phyloP scores from a whole-genome alignment of 176 grass and related monocot species.

The Carex kokanica region DNA sequence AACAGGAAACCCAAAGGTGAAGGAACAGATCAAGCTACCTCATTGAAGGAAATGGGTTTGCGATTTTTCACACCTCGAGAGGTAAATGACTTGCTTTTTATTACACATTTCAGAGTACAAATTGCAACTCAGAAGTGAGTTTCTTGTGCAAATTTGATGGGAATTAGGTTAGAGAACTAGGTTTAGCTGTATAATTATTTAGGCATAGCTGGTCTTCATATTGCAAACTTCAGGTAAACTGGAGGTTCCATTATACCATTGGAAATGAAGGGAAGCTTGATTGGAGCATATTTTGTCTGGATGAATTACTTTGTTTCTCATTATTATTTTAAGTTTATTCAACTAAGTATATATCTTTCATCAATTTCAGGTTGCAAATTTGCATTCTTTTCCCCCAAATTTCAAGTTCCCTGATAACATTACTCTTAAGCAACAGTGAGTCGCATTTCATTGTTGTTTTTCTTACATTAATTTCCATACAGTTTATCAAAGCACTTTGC shows the following conservation, averaged over 20 bases:
- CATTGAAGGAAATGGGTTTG: too few relatives aligned
- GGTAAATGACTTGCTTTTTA: too few relatives aligned
- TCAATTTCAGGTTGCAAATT: constrained; percentile 84
- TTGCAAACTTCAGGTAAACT: background rate
- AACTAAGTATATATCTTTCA: constrained; percentile 17
- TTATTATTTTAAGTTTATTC: background rate
- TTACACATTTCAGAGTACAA: too few relatives aligned
- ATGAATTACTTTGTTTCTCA: constrained; percentile 14
- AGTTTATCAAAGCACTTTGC: constrained; percentile 8
- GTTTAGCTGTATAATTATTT: background rate
- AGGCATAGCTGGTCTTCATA: background rate
- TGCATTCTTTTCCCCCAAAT: constrained; percentile 79
- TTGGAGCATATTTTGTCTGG: background rate
- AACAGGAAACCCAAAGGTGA: background rate
- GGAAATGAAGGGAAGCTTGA: background rate
- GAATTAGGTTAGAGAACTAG: background rate
- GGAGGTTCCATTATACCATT: background rate
- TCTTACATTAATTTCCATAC: background rate
- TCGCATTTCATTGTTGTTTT: constrained; percentile 10
- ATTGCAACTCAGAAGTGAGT: too few relatives aligned
- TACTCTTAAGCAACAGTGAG: constrained; percentile 76
- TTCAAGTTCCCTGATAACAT: constrained; percentile 62
- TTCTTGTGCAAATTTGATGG: background rate
- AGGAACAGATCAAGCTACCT: too few relatives aligned
- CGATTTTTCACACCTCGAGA: too few relatives aligned